Evolutionary conservation across 2,329 filamentous ascomycete species (phyloP), one percentile per base, ranked within the genome.

Genomic region (Xylaria sp.): DNA sequence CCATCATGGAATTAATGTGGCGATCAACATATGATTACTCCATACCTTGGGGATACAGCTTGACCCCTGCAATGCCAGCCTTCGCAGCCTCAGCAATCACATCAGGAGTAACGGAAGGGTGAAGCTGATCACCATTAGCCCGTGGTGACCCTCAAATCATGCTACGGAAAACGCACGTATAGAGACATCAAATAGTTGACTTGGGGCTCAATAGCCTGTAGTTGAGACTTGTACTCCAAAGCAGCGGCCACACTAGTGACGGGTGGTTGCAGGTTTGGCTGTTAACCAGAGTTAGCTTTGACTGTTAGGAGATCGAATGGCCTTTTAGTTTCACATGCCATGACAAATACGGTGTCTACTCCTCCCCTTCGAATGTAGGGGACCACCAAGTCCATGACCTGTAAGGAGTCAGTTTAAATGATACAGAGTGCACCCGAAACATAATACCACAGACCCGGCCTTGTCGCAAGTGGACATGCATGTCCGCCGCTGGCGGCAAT

Each of bases 101-200:
- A 25, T 89, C 87, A 5, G 91, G 88, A 0, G 89, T 92, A 61
- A 92, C 83, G 25, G 85, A 86, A 12, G 85, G 82, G 76, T 92
- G 90, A 69, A 86, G 81, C 79, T 84, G 68, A 9, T 25, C 18
- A 63, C 50, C 32, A 29, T 58, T 40, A 62, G 61, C 42, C 50
- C 29, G 55, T 74, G 61, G 9, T 75, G 68, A 60, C 74, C 35
- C 60, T 25, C 9, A 40, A 18, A 69, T 51, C 27, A 12, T 23
- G n/a, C 13, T 44, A 40, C 29, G 23, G 13, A 23, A 3, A 23
- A 75, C 81, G 68, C 50, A 83, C 84, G 75, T 89, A 93, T 51
- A 94, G 84, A 1, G 91, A 91, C 91, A 94, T 93, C 68, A 94
- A 86, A 75, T 88, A 93, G 68, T 86, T 86, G 68, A 93, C 88